Evolutionary conservation across 2,329 filamentous ascomycete species (phyloP), one percentile per base, ranked within the genome.

Genomic region (Ceratocystis cubensis): DNA sequence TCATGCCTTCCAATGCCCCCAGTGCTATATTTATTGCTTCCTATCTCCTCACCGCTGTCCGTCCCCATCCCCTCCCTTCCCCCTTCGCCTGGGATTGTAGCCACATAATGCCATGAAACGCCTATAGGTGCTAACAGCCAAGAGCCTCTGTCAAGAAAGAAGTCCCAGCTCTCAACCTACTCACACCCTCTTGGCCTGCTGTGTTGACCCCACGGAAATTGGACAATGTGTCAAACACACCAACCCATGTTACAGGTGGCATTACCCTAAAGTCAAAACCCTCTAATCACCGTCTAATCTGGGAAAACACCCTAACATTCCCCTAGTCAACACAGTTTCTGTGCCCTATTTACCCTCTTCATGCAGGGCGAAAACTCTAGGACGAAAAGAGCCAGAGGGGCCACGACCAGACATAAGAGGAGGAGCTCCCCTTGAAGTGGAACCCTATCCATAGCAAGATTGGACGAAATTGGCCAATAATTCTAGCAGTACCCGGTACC

Each of bases 221-320:
- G 53, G 53, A 20, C 53, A 37, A 59, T 30, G 53, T 59, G 53
- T 59, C 53, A 59, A 59, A 59, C 53, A 59, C 37, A 17, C 53
- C 37, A 41, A 59, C 13, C 53, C 17, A 30, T 59, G 53, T 59
- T 59, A 59, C 53, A 59, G 53, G 53, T 59, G 53, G 28, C 53
- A 59, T 59, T 59, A 37, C 53, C 53, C 53, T 59, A 59, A 59
- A n/a, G 53, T 5, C 22, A 33, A 20, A 30, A 37, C 28, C 53
- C 28, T 59, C 25, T 30, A 33, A 59, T 17, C 53, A 6, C 17
- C 3, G 25, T 30, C 22, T 30, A 22, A n/a, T 41, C 37, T 41
- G 37, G 1, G 37, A 41, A 41, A 41, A 41, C 37, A 10, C 37
- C 37, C 37, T 41, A 41, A 41, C 45, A 17, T 6, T 6, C 17